phyloP scores from a whole-genome alignment of 345 rosid genomes.

The Dovyalis caffra region DNA sequence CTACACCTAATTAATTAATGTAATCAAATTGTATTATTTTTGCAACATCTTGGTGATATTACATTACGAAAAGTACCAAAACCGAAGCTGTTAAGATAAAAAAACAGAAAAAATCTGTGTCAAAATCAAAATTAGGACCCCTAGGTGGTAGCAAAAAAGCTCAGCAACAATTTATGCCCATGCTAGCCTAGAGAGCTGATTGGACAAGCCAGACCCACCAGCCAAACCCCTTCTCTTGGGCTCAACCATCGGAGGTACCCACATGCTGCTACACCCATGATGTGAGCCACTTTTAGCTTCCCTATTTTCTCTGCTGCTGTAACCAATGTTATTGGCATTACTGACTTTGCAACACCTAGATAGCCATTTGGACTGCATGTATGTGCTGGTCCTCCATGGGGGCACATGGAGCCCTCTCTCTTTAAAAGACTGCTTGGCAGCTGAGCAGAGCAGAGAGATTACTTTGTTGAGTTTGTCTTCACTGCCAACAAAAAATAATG shows the following conservation, averaged over 20 bases:
- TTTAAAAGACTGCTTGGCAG: conserved; percentile 47
- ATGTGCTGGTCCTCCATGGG: conserved; percentile 53
- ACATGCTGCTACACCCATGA: background rate
- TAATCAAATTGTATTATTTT: background rate
- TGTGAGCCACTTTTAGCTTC: conserved; percentile 3
- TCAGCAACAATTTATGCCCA: conserved; percentile 50
- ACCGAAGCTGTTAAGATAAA: background rate
- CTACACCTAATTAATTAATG: too few species aligned
- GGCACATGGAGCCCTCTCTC: conserved; percentile 57
- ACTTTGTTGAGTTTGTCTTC: conserved; percentile 40
- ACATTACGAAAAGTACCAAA: background rate
- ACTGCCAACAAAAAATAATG: conserved; percentile 46
- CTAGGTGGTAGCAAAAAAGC: background rate
- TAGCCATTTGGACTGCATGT: conserved; percentile 59
- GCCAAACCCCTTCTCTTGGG: conserved; percentile 22
- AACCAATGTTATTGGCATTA: too few species aligned
- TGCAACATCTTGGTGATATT: background rate
- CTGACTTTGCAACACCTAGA: conserved; percentile 10
- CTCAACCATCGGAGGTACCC: conserved; percentile 32
- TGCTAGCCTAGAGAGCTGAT: conserved; percentile 39
- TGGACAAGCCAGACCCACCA: conserved; percentile 45
- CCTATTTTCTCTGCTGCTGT: background rate
- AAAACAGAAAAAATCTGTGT: background rate
- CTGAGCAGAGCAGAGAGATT: conserved; percentile 44
- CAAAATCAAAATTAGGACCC: conserved; percentile 1